phyloP scores from a whole-genome alignment of 1,284 basidiomycete genomes.

The Afroboletus lepidellus region DNA sequence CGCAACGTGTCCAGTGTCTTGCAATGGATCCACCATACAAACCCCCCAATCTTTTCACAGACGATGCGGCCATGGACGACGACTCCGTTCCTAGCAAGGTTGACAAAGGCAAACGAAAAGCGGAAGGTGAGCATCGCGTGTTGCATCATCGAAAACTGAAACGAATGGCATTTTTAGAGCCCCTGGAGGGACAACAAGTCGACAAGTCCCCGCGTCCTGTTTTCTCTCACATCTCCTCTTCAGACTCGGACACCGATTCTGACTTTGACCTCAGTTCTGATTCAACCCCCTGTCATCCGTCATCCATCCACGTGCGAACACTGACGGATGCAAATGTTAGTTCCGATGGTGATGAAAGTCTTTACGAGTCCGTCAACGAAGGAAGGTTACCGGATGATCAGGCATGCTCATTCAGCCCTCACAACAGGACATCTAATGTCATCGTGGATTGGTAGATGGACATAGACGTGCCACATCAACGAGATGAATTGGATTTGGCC shows the following conservation, averaged over 20 bases:
- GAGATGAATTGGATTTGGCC: constrained; percentile 28
- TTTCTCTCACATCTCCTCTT: neutral
- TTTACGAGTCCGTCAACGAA: constrained; percentile 22
- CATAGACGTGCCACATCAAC: constrained; percentile 11
- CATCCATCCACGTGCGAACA: neutral
- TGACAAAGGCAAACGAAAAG: constrained; percentile 19
- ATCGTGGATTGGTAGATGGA: constrained; percentile 21
- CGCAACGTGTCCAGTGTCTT: neutral
- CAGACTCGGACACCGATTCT: constrained; percentile 10
- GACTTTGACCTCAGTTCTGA: constrained; percentile 4
- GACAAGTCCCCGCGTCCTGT: neutral
- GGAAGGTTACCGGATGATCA: constrained; percentile 6
- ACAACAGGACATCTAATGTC: neutral
- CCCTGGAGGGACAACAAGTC: neutral
- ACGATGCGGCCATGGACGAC: neutral
- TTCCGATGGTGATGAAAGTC: constrained; percentile 12
- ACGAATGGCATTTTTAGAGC: constrained; percentile 9
- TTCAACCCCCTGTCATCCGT: constrained; percentile 2
- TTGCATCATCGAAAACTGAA: neutral
- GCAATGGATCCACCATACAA: constrained; percentile 1
- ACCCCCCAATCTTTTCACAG: constrained; percentile 20
- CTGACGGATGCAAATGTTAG: neutral
- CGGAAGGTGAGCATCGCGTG: constrained; percentile 10
- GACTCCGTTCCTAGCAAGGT: neutral
- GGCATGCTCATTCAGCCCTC: constrained; percentile 10